A percentile compares a stretch with the other conserved stretches of the same genome.
phyloP scores from a whole-genome alignment of 768 basidiomycete species.

The Tylopilus intermedius region DNA sequence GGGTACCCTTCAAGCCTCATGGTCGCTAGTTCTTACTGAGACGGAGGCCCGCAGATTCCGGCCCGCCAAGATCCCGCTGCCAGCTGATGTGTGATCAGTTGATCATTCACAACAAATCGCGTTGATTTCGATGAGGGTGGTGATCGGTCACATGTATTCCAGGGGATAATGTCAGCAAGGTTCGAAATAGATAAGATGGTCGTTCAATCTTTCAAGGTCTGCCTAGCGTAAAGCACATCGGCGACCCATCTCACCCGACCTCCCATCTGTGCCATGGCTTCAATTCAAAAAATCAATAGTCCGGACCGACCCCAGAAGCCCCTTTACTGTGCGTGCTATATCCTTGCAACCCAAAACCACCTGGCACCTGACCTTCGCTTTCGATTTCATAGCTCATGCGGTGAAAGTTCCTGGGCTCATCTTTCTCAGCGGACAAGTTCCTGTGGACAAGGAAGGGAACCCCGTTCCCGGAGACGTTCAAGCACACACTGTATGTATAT shows the following conservation, averaged over 20 bases:
- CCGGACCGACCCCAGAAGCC: slow-evolving; percentile 34
- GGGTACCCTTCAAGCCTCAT: neutral
- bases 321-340: slow-evolving; percentile 11
- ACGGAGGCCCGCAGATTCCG: slow-evolving; percentile 1
- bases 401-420: slow-evolving; percentile 54
- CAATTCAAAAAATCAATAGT: slow-evolving; percentile 53
- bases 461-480: slow-evolving; percentile 53
- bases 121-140: neutral
- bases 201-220: neutral
- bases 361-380: neutral
- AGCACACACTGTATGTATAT: slow-evolving; percentile 54
- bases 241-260: neutral
- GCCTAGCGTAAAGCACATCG: neutral
- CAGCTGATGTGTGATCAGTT: slow-evolving; percentile 1
- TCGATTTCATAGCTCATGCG: slow-evolving; percentile 42
- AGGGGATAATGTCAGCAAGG: neutral
- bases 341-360: neutral
- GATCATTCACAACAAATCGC: neutral
- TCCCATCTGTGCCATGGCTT: slow-evolving; percentile 32
- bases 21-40: neutral
- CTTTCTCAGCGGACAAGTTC: slow-evolving; percentile 59
- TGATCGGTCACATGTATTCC: neutral
- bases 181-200: slow-evolving; percentile 7
- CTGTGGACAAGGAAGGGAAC: slow-evolving; percentile 43
- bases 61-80: too few relatives aligned